A percentile compares a stretch with the other conserved stretches of the same genome.
Evolutionary conservation across 768 basidiomycete genomes (phyloP).

Genomic region (Kwoniella sp.): DNA sequence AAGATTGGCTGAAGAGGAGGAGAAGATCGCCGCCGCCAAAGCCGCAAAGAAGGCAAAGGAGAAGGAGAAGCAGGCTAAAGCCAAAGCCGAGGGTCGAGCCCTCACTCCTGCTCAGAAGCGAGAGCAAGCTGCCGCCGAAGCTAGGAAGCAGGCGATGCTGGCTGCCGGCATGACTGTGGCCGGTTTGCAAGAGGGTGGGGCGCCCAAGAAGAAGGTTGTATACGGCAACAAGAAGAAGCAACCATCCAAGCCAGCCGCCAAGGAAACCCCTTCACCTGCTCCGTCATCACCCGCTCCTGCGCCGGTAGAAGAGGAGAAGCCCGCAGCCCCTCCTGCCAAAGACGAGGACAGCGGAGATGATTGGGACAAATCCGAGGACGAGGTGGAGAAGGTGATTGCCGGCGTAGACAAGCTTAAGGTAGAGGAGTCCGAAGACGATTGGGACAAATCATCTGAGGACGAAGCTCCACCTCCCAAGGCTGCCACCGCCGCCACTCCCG

Average conservation of each 20-base stretch:
- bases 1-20: conserved; percentile 74
- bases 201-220: conserved; percentile 61
- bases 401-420: conserved; percentile 52
- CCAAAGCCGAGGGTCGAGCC: conserved; percentile 89
- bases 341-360: conserved; percentile 58
- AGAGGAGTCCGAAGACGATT: conserved; percentile 56
- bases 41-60: conserved; percentile 63
- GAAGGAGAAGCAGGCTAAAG: conserved; percentile 71
- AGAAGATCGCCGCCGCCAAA: conserved; percentile 59
- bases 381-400: conserved; percentile 52
- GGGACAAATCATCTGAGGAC: conserved; percentile 55
- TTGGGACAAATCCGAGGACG: conserved; percentile 57
- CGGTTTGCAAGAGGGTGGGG: conserved; percentile 67
- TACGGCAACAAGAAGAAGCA: conserved; percentile 81
- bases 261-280: conserved; percentile 35
- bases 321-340: conserved; percentile 31
- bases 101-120: conserved; percentile 98
- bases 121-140: conserved; percentile 83
- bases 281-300: conserved; percentile 40
- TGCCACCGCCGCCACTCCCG: conserved; percentile 31
- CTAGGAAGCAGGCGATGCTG: conserved; percentile 84
- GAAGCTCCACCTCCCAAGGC: conserved; percentile 32
- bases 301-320: conserved; percentile 52
- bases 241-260: conserved; percentile 42
- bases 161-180: conserved; percentile 86